Conservation (phyloP, 1,284 basidiomycete species). For the Pseudozyma thailandica region DNA sequence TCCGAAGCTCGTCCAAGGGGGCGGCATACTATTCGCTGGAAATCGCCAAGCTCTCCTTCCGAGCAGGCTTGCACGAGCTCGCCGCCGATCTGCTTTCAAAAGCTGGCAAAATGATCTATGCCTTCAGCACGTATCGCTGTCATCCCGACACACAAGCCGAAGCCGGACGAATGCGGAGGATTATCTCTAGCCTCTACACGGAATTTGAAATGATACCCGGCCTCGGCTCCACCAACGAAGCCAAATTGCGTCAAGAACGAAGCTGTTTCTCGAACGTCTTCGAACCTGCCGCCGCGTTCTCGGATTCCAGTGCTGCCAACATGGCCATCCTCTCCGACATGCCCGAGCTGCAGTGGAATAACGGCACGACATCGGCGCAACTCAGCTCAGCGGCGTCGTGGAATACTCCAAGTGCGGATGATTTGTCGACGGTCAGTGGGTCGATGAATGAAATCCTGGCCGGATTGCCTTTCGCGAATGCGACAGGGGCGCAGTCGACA, state of each 20-base stretch:
- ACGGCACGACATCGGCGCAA: not conserved
- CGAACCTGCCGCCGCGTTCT: slow-evolving; percentile 24
- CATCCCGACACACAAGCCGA: slow-evolving; percentile 39
- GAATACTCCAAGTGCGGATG: slow-evolving; percentile 29
- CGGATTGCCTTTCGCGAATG: slow-evolving; percentile 28
- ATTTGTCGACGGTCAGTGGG: slow-evolving; percentile 16
- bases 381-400: slow-evolving; percentile 15
- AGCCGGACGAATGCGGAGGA: slow-evolving; percentile 26
- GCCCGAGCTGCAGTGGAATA: slow-evolving; percentile 24
- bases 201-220: slow-evolving; percentile 44
- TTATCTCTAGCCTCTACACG: slow-evolving; percentile 19
- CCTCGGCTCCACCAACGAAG: slow-evolving; percentile 30
- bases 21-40: slow-evolving; percentile 35
- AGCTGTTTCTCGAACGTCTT: slow-evolving; percentile 29
- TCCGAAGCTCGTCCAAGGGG: slow-evolving; percentile 36
- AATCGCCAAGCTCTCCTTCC: slow-evolving; percentile 33
- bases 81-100: slow-evolving; percentile 37
- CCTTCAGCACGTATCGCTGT: slow-evolving; percentile 38
- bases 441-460: slow-evolving; percentile 33
- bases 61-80: slow-evolving; percentile 34
- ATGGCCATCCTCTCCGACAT: slow-evolving; percentile 17
- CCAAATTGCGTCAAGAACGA: slow-evolving; percentile 22
- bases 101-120: slow-evolving; percentile 31
- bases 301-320: not conserved
- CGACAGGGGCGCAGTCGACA: slow-evolving; percentile 1